These are phyloP conservation scores for Corymbia citriodora DNA, from an alignment of 441 rosid species.

Conservation along the genomic window DNA sequence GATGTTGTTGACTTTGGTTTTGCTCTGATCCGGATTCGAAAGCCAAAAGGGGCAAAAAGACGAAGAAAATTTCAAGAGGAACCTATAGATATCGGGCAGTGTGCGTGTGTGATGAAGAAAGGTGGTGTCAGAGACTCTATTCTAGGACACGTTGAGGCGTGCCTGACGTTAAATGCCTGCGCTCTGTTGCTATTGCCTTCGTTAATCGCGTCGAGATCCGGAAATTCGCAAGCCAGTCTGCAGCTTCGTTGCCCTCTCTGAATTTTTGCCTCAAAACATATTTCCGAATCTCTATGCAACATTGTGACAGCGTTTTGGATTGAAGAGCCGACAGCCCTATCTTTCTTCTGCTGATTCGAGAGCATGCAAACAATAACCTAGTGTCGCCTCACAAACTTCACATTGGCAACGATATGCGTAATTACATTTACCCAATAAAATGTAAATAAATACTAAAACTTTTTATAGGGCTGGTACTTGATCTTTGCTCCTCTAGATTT, in stretches of 20 bases:
- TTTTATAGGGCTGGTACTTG: no score
- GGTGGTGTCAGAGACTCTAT: not conserved
- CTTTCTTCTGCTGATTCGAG: not conserved
- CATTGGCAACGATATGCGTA: no score
- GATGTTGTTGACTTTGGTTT: not conserved
- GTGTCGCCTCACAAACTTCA: no score
- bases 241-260: not conserved
- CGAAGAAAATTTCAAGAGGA: not conserved
- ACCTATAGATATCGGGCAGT: not conserved
- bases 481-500: no score
- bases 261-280: not conserved
- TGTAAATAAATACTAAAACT: no score
- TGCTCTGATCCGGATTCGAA: not conserved
- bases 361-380: not conserved
- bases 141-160: not conserved
- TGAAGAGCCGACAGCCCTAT: not conserved
- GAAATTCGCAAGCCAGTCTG: not conserved
- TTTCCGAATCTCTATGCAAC: not conserved
- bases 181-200: not conserved
- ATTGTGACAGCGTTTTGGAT: not conserved
- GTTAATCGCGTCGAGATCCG: not conserved
- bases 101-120: not conserved
- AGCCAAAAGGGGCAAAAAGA: not conserved
- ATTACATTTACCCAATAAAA: no score
- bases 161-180: not conserved